Base-by-base conservation (phyloP, 352 stramenopile genomes). In the Hyaloperonospora brassicae region DNA sequence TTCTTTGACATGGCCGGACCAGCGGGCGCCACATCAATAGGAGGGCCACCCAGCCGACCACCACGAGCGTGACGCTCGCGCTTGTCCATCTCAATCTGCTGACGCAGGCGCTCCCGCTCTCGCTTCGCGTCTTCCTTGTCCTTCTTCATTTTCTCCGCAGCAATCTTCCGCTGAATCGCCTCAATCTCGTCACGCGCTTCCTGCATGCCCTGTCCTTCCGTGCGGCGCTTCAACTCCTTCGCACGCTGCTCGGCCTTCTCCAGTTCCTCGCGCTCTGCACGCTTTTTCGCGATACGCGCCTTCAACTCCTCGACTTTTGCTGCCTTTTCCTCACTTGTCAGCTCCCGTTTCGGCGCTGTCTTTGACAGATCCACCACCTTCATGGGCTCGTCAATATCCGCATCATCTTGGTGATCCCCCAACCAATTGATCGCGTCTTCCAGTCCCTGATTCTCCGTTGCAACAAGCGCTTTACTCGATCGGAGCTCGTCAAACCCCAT, bases 11-110 rank as follows among this genome's bases (percentile, higher is more conserved):
- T 50, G 44, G 68, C 70, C 4, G 72, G 63, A 5, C 72, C 61
- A 24, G 72, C 41, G 11, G 68, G 55, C 6, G 66, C 55, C n/a
- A 86, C 22, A 35, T 92, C 77, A 25, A 87, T 77, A 3, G 81
- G 68, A 12, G 79, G 60, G 6, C 79, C 79, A n/a, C 72, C 78
- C 9, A 96, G 69, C 43, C 91, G 82, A 1, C 90, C 90, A 22
- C 79, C 76, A 36, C 84, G 79, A 24, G 86, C 84, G 17, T 86
- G 82, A 38, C 87, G 79, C 52, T 96, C 87, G 5, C 85, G 73
- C 70, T 97, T 97, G 64, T 97, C 90, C 61, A 93, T 79, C 49
- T 95, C 89, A 13, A 97, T 68, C 66, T 97, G 83, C 52, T 76
- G 77, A 45, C 84, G 86, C 17, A 97, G 61, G 7, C 86, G 84